phyloP scores from a whole-genome alignment of 768 basidiomycete genomes.

The Leucocoprinus leucothites region DNA sequence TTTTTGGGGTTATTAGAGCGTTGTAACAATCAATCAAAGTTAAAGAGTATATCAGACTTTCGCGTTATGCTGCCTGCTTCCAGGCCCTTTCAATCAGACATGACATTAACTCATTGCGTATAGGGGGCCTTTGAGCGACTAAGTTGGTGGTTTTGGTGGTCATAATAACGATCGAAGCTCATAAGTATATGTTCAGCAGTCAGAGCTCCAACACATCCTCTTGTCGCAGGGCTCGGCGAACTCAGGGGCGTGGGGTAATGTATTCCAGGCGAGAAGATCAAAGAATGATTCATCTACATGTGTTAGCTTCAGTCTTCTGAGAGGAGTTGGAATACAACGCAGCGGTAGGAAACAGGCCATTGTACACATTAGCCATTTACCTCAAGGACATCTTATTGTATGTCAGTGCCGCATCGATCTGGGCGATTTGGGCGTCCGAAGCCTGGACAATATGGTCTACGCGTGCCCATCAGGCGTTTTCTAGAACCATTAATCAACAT shows the following conservation, averaged over 20 bases:
- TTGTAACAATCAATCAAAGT: background rate
- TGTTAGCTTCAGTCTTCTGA: too few species aligned
- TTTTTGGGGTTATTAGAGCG: background rate
- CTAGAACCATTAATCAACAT: background rate
- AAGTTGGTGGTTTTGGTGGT: too few species aligned
- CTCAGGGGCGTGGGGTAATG: too few species aligned
- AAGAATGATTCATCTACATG: too few species aligned
- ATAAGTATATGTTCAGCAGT: background rate
- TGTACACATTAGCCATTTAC: background rate
- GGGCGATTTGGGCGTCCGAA: background rate
- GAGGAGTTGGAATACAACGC: too few species aligned
- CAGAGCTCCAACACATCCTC: background rate
- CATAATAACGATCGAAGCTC: constrained; percentile 6
- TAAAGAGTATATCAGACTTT: background rate
- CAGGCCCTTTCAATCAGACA: too few species aligned
- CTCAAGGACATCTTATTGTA: constrained; percentile 6
- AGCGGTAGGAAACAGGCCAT: background rate
- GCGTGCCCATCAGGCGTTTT: background rate
- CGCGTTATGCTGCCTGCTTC: background rate
- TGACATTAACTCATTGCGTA: too few species aligned
- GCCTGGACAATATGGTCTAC: background rate
- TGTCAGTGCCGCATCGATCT: background rate
- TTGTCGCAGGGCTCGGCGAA: too few species aligned
- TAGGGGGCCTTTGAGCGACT: too few species aligned
- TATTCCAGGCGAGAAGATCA: too few species aligned